phyloP scores from a whole-genome alignment of 352 stramenopile genomes.

The Phytopythium helicoides region DNA sequence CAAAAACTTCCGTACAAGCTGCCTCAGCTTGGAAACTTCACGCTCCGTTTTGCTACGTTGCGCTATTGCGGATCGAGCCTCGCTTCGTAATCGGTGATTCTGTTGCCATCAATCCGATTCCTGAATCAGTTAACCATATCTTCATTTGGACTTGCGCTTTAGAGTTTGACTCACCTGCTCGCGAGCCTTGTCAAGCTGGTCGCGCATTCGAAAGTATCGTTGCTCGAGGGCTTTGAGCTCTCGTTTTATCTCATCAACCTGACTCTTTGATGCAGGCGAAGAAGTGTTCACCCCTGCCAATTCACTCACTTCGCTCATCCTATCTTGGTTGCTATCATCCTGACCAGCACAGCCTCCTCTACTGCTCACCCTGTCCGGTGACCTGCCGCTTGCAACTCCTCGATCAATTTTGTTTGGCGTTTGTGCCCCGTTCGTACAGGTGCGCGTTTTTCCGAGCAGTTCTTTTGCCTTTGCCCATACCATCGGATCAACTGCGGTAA shows the following conservation, averaged over 20 bases:
- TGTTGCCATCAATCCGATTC: slow-evolving; percentile 7
- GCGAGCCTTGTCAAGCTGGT: slow-evolving; percentile 63
- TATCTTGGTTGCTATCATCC: not conserved
- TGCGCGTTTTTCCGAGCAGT: no score
- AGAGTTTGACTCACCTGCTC: slow-evolving; percentile 38
- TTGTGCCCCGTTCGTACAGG: slow-evolving; percentile 2
- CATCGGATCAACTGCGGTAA: no score
- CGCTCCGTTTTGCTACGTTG: slow-evolving; percentile 47
- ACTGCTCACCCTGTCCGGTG: no score
- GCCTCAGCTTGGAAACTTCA: slow-evolving; percentile 61
- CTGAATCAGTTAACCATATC: no score
- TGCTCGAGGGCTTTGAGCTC: slow-evolving; percentile 74
- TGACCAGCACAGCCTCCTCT: slow-evolving; percentile 4
- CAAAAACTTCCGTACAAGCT: slow-evolving; percentile 28
- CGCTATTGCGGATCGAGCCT: slow-evolving; percentile 39
- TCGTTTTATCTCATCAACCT: slow-evolving; percentile 57
- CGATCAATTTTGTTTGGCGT: not conserved
- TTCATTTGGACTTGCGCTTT: no score
- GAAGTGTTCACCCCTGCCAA: slow-evolving; percentile 15
- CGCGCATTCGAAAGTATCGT: slow-evolving; percentile 73
- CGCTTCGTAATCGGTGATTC: slow-evolving; percentile 54
- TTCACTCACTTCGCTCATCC: not conserved
- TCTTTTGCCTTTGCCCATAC: no score
- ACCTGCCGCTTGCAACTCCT: no score
- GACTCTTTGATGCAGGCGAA: slow-evolving; percentile 41